Base-by-base conservation (phyloP, 78 protist genomes). In the Anaeramoeba flamelloides region DNA sequence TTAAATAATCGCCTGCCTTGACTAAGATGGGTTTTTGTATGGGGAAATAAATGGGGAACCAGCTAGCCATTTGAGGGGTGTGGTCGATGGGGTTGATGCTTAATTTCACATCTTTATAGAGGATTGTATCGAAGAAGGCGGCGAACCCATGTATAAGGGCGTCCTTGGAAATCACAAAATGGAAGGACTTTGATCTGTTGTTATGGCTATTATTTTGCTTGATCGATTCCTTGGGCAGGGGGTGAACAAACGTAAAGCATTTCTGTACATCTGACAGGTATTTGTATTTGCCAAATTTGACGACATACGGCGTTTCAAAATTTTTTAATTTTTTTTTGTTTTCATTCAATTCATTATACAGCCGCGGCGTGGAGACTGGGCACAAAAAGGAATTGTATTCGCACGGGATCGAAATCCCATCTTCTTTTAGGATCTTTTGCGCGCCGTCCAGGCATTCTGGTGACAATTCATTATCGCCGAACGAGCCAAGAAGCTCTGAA, bases 401-500 rank as follows among this genome's bases (percentile, higher is more conserved):
- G 1, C 4, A 0, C 22, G 98, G 98, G 1, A 95, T 91, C 77
- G 91, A 87, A 40, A 92, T 79, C 34, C 96, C 98, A 0, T 30
- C 38, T 4, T 38, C 90, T 0, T 0, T 3, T 33, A 53, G 69
- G 17, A 53, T 8, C 34, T 53, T 53, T 53, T 31, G 40, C 30
- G 79, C 85, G 22, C 97, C 97, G 77, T 96, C 98, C 36, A 96
- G 85, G 17, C 99, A 97, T 91, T 97, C 99, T 3, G 99, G 99
- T 30, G 96, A 90, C n/a, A 97, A 89, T 82, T 97, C 99, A 75
- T 97, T 97, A 87, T 97, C 99, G 4, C 98, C 98, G 26, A 91
- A 94, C 12, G 95, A 91, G 2, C 99, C 98, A 30, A 94, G 89
- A 34, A 94, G 89, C 85, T 96, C 98, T 36, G 84, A 37, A 53